Evolutionary conservation across 495 filamentous ascomycete species (phyloP).

Genomic region (Penicillium flavigenum): DNA sequence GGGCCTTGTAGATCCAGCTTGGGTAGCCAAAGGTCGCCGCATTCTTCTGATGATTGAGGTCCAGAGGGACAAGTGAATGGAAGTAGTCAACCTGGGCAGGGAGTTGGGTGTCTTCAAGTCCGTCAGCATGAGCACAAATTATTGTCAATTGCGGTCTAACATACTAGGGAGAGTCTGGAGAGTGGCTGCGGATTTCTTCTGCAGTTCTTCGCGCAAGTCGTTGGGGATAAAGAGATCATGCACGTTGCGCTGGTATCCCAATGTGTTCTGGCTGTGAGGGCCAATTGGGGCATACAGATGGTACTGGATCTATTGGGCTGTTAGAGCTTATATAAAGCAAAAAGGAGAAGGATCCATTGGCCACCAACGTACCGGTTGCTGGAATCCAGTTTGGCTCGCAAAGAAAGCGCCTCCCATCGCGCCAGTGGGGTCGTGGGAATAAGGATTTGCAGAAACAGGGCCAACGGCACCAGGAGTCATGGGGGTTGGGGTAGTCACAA

Average conservation of each 20-base stretch:
- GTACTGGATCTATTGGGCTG: conserved; percentile 64
- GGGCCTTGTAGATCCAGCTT: conserved; percentile 96
- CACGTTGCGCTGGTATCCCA: conserved; percentile 77
- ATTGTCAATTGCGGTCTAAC: conserved; percentile 20
- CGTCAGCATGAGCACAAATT: conserved; percentile 13
- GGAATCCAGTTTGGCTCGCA: conserved; percentile 50
- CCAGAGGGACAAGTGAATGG: conserved; percentile 87
- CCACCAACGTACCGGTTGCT: conserved; percentile 63
- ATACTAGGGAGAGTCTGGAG: conserved; percentile 81
- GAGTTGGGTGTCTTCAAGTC: conserved; percentile 59
- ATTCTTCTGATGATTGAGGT: conserved; percentile 75
- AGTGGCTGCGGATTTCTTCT: conserved; percentile 82
- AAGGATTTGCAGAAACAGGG: conserved; percentile 61
- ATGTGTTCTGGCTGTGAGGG: conserved; percentile 73
- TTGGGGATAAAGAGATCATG: conserved; percentile 91
- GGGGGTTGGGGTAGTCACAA: conserved; percentile 54
- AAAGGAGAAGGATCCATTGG: not conserved
- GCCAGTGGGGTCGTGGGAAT: conserved; percentile 58
- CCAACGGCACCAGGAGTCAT: conserved; percentile 50
- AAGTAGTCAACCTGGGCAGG: conserved; percentile 77
- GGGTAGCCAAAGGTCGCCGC: conserved; percentile 74
- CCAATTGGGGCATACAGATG: conserved; percentile 89
- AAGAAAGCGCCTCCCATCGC: conserved; percentile 57
- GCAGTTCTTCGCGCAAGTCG: conserved; percentile 78
- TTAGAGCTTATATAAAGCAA: conserved; percentile 12